Evolutionary conservation across 192 early-diverging fungal genomes (phyloP).

Genomic region (Gonapodya prolifera): DNA sequence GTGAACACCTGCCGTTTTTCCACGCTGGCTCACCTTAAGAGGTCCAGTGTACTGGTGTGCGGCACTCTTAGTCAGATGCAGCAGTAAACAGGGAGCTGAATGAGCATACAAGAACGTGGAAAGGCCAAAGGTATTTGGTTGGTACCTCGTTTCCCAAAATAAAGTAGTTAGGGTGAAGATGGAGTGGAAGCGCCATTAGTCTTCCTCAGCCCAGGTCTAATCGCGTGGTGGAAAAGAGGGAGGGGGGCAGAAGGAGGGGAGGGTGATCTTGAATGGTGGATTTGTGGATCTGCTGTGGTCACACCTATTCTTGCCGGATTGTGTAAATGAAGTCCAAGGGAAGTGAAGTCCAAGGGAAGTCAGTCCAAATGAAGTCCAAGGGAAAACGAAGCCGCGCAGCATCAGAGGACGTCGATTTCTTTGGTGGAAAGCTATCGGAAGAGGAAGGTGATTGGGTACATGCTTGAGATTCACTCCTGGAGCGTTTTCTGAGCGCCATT

Average conservation of each 20-base stretch:
- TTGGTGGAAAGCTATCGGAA: not conserved
- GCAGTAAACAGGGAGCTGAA: not conserved
- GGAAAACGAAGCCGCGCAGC: not conserved
- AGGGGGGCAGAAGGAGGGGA: too few species aligned
- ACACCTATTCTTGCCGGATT: too few species aligned
- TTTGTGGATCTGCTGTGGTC: too few species aligned
- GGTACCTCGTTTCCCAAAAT: not conserved
- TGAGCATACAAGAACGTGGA: not conserved
- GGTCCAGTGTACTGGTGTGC: constrained; percentile 3
- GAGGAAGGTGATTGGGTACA: not conserved
- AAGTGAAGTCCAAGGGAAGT: too few species aligned
- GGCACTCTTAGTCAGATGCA: not conserved
- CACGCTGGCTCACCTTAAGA: not conserved
- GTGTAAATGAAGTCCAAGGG: too few species aligned
- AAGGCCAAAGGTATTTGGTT: not conserved
- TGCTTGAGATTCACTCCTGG: too few species aligned
- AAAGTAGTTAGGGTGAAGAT: not conserved
- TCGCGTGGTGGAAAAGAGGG: too few species aligned
- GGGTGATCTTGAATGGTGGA: too few species aligned
- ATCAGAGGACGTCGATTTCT: not conserved
- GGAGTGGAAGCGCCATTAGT: not conserved
- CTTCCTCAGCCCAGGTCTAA: too few species aligned
- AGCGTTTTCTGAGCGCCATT: too few species aligned
- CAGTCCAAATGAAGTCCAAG: not conserved
- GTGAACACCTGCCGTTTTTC: too few species aligned